Base-by-base conservation (phyloP, 2,329 filamentous ascomycete genomes). In the Celoporthe dispersa region DNA sequence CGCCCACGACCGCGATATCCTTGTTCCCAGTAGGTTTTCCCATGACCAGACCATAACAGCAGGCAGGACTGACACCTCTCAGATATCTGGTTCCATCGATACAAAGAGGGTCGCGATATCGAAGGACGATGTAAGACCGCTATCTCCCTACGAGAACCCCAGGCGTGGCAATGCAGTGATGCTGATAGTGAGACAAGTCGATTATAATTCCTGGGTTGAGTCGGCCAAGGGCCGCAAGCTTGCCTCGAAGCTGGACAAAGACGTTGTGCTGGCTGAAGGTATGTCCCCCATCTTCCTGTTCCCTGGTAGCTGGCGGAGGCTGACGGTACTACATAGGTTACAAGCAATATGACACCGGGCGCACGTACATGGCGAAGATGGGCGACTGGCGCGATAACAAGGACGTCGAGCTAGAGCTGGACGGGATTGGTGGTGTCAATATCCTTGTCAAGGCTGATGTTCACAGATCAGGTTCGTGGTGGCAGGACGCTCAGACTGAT, bases 161-260 rank as follows among this genome's bases (percentile, higher is more conserved):
- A 1, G 19, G 22, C 14, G 22, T 12, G 12, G 19, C 25, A 19
- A 31, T 16, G 12, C 33, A 37, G 41, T 59, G 25, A 57, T 64
- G 63, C 66, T 61, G 31, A 67, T 25, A 41, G n/a, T 75, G 51
- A 31, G 44, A 48, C 72, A 96, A 96, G 93, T 98, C 78, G 96
- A 99, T 80, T 99, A 99, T 84, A 99, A 99, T 82, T 98, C 96
- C 1, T 99, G 96, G 96, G 88, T 97, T 75, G 96, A 99, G 83
- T 95, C 95, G 12, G 91, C 94, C 66, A 92, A 95, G 80, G 94
- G 88, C 63, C 88, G 91, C 70, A 92, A 90, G 77, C 86, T 98
- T 67, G 86, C 91, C n/a, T 83, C 87, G 7, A 88, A 84, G 67
- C 85, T 98, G 28, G 87, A 92, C 74, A 94, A 94, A 78, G 90